Percentiles rank a stretch among this genome's conserved stretches.
Evolutionary conservation across 169 alveolate genomes (phyloP).

Genomic region (Plasmodium blacklocki): DNA sequence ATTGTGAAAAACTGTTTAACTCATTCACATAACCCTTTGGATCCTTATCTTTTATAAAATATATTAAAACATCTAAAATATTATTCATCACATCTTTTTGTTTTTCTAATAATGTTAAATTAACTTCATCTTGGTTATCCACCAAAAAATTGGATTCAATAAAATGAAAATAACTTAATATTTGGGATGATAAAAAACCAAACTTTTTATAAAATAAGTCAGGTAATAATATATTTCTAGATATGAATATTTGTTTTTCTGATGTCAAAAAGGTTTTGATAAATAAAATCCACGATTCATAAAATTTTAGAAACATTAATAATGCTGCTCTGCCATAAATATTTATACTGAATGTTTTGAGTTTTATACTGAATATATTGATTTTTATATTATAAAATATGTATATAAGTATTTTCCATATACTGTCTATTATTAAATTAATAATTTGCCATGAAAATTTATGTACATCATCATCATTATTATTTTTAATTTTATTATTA

Average conservation of each 20-base stretch:
- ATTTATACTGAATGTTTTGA: constrained; percentile 23
- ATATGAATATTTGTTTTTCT: not conserved
- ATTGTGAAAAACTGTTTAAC: constrained; percentile 20
- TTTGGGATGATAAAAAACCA: constrained; percentile 23
- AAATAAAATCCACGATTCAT: constrained; percentile 57
- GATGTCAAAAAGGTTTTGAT: constrained; percentile 11
- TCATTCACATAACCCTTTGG: constrained; percentile 13
- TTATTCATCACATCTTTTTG: constrained; percentile 54
- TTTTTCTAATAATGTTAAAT: constrained; percentile 25
- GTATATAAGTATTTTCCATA: constrained; percentile 65
- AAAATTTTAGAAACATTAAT: constrained; percentile 43
- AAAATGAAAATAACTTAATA: constrained; percentile 50
- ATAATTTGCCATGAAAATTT: constrained; percentile 10
- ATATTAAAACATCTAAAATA: constrained; percentile 42
- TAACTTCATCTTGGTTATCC: constrained; percentile 28
- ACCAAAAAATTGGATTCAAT: constrained; percentile 41
- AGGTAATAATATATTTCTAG: constrained; percentile 27
- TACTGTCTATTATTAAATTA: constrained; percentile 55
- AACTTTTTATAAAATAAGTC: constrained; percentile 59
- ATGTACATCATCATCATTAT: not conserved
- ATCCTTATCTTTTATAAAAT: constrained; percentile 18
- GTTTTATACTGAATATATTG: constrained; percentile 32
- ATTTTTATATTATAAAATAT: constrained; percentile 46
- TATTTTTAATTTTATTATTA: not conserved
- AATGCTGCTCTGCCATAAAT: constrained; percentile 38